A percentile compares a stretch with the other conserved stretches of the same genome.
Evolutionary conservation across 345 rosid species (phyloP).

Genomic region (Aegle marmelos): DNA sequence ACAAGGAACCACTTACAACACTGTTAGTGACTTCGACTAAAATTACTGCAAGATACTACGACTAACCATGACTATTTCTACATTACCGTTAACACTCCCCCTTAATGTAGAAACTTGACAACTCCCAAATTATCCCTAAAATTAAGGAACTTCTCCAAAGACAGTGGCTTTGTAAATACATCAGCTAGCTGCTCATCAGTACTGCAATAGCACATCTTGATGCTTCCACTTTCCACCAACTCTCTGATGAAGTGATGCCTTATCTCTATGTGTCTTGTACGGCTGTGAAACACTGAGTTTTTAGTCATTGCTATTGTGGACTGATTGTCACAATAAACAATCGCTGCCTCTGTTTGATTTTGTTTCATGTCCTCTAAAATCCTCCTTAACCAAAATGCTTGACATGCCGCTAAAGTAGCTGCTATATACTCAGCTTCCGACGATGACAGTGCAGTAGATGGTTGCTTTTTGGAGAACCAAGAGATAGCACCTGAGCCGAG

Average conservation of each 20-base stretch:
- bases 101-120: neutral
- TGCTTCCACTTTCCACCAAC: no score
- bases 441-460: neutral
- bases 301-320: neutral
- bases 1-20: no score
- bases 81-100: no score
- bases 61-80: no score
- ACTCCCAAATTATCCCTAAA: neutral
- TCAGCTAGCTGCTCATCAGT: no score
- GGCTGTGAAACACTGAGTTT: no score
- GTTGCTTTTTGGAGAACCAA: neutral
- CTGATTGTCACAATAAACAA: neutral
- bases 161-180: no score
- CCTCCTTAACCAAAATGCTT: neutral
- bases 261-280: no score
- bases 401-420: neutral
- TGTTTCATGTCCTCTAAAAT: neutral
- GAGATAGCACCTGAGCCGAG: neutral
- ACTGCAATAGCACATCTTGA: no score
- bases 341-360: neutral
- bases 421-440: neutral
- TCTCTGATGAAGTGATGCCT: no score
- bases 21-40: no score
- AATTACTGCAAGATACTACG: no score
- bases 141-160: neutral